Conservation (phyloP, 768 basidiomycete species). For the Rubroboletus pulcherrimus region DNA sequence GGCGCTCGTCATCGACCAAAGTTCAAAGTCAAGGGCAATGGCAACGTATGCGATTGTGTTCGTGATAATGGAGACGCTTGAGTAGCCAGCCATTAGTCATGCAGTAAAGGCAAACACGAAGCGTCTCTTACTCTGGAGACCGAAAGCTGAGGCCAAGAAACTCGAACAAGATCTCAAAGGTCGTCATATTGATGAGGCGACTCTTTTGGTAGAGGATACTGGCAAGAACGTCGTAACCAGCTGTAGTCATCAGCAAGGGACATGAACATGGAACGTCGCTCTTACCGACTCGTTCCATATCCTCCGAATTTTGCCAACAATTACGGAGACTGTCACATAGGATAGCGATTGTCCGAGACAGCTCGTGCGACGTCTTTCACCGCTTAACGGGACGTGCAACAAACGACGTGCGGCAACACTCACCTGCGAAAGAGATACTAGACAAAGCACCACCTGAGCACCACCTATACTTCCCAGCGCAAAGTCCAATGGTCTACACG, state of each 20-base stretch:
- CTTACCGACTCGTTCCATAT: slow-evolving; percentile 86
- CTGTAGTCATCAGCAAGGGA: slow-evolving; percentile 36
- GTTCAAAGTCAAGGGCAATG: slow-evolving; percentile 84
- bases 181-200: slow-evolving; percentile 70
- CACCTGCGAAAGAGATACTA: slow-evolving; percentile 77
- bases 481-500: slow-evolving; percentile 62
- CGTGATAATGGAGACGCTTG: slow-evolving; percentile 75
- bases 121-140: slow-evolving; percentile 62
- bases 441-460: slow-evolving; percentile 62
- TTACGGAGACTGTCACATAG: slow-evolving; percentile 74
- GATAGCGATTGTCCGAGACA: slow-evolving; percentile 69
- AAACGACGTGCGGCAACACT: slow-evolving; percentile 13
- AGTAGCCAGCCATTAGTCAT: neutral
- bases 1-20: slow-evolving; percentile 71
- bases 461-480: slow-evolving; percentile 84
- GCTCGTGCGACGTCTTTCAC: slow-evolving; percentile 65
- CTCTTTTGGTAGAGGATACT: slow-evolving; percentile 70
- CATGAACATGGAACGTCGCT: slow-evolving; percentile 7
- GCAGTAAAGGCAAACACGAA: neutral
- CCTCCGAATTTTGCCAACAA: slow-evolving; percentile 92
- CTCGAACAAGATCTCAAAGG: slow-evolving; percentile 80
- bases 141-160: slow-evolving; percentile 84
- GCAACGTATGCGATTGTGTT: slow-evolving; percentile 80
- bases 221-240: slow-evolving; percentile 84
- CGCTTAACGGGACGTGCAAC: neutral